Base-by-base conservation (phyloP, 2,329 filamentous ascomycete species). In the Talaromyces sp. region DNA sequence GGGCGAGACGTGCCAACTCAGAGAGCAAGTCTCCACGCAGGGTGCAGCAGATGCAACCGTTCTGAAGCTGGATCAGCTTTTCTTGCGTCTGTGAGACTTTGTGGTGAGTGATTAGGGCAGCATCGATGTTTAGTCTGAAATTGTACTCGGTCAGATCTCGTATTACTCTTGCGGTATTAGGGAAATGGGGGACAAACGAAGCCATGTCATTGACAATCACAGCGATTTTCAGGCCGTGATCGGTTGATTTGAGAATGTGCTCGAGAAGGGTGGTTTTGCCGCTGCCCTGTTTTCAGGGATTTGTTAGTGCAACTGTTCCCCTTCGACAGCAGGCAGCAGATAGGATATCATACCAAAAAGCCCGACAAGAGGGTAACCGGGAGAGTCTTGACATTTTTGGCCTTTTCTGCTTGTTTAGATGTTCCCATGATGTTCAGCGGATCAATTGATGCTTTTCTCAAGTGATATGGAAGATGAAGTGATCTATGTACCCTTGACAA, bases 31-130 rank as follows among this genome's bases (percentile, higher is more conserved):
- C 88, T 0, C 88, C 88, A 3, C 89, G 85, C 0, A 91, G 78
- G 0, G 88, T 91, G 67, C 89, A 92, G 77, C 88, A 92, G 67
- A 92, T 92, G 65, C 89, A 91, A 10, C 88, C 87, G 64, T 90
- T 90, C 68, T 90, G 86, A 59, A 90, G 80, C 10, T 86, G 83
- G 17, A 90, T 84, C 33, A 90, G 79, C 64, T 88, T 87, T 65
- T 89, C 85, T 44, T 87, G 77, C 0, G 83, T 84, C 65, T 84
- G 81, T 2, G 82, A 83, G 39, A 88, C 73, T 27, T 80, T 81
- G 67, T 86, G 81, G 1, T 84, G 77, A 17, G 82, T 82, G 52
- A 89, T 84, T 0, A 88, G 75, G 5, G 84, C 80, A 0, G 86
- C 86, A 61, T 90, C 86, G 65, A 89, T 84, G 65, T 89, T 89